These are phyloP conservation scores for Lachancea sp. DNA, from an alignment of 805 yeast genomes.

Conservation along the genomic window DNA sequence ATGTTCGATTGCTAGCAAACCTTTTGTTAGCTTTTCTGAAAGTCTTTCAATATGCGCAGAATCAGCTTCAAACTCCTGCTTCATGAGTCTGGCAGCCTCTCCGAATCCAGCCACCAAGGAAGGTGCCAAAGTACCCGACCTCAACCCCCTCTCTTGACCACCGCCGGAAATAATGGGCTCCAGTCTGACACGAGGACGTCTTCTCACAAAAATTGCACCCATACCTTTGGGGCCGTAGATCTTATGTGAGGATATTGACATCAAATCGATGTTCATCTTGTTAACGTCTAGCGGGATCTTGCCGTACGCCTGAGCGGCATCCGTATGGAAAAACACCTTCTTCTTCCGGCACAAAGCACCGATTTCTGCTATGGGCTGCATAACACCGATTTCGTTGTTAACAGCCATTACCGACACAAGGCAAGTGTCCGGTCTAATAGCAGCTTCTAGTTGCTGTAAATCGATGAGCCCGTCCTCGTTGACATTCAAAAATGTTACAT, in stretches of 20 bases:
- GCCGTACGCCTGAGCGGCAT: conserved; percentile 96
- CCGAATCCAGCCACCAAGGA: conserved; percentile 94
- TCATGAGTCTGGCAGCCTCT: conserved; percentile 87
- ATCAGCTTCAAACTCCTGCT: conserved; percentile 68
- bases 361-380: conserved; percentile 92
- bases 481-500: conserved; percentile 89
- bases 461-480: conserved; percentile 70
- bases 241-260: conserved; percentile 94
- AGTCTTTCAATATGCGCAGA: conserved; percentile 59
- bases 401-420: conserved; percentile 94
- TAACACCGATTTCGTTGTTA: conserved; percentile 95
- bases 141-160: conserved; percentile 96
- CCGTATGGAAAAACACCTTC: conserved; percentile 95
- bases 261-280: conserved; percentile 82
- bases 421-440: conserved; percentile 86
- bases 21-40: conserved; percentile 64
- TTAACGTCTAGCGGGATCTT: conserved; percentile 90
- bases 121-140: conserved; percentile 97
- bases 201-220: conserved; percentile 91
- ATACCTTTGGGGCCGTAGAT: conserved; percentile 97
- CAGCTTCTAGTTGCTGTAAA: conserved; percentile 68
- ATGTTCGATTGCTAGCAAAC: conserved; percentile 76
- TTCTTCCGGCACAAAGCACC: conserved; percentile 79
- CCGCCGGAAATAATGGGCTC: conserved; percentile 96
- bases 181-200: conserved; percentile 96